These are phyloP conservation scores for Ascochyta koolunga DNA, from an alignment of 2,329 filamentous ascomycete genomes.

Conservation along the genomic window DNA sequence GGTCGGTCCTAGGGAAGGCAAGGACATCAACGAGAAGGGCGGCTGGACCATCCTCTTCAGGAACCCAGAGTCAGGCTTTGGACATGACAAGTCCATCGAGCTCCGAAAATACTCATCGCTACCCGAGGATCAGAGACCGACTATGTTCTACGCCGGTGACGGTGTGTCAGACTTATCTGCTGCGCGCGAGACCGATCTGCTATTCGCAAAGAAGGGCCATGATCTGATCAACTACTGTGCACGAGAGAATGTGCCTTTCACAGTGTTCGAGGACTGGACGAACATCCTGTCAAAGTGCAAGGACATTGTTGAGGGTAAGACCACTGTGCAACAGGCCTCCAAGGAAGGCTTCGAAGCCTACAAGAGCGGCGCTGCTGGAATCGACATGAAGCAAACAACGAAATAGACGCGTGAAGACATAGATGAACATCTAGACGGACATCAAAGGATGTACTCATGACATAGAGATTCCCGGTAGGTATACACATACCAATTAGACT, in stretches of 20 bases:
- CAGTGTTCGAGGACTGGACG: constrained; percentile 83
- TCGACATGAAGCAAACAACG: constrained; percentile 21
- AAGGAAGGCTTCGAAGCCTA: constrained; percentile 55
- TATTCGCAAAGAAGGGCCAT: constrained; percentile 91
- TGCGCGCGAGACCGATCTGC: constrained; percentile 86
- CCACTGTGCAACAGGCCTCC: constrained; percentile 73
- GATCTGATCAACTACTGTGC: constrained; percentile 90
- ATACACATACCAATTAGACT: constrained; percentile 18
- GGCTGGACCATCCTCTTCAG: constrained; percentile 91
- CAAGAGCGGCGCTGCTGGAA: constrained; percentile 53
- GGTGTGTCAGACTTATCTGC: constrained; percentile 92
- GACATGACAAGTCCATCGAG: constrained; percentile 95
- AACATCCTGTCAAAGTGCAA: constrained; percentile 78
- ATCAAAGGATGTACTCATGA: constrained; percentile 8
- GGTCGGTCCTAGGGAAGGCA: constrained; percentile 69
- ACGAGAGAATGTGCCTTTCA: constrained; percentile 83
- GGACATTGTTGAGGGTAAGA: constrained; percentile 74
- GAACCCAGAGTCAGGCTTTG: constrained; percentile 80
- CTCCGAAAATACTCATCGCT: constrained; percentile 85
- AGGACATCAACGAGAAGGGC: constrained; percentile 79
- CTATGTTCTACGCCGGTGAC: constrained; percentile 93
- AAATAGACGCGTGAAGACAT: constrained; percentile 20
- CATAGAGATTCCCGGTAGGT: constrained; percentile 21
- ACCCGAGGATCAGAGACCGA: constrained; percentile 71
- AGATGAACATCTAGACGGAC: not conserved